Evolutionary conservation across 2,329 filamentous ascomycete genomes (phyloP), one percentile per base, ranked within the genome.

Genomic region (Aspergillus clavatus): DNA sequence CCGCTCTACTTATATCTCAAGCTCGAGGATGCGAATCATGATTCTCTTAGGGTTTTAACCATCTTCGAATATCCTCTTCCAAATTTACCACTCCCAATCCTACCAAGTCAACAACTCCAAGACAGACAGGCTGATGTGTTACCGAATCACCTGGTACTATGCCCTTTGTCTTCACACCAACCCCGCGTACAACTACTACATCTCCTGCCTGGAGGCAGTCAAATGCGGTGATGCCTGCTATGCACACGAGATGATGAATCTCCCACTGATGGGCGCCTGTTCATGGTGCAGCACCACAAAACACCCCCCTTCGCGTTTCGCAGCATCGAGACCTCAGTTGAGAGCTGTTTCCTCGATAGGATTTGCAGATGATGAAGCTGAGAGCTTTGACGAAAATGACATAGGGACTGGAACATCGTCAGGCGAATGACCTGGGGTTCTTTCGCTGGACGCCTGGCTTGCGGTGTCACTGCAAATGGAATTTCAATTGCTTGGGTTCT

Each of bases 71-170:
- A 28, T 28, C 26, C n/a, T 24, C 26, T 7, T 5, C 26, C 26
- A 28, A 11, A 11, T 4, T 11, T n/a, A 28, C 10, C 3, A 3
- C 11, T 11, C 10, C 26, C 24, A 21, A 19, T 22, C 40, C 31
- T n/a, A 38, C 7, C 23, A 36, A 36, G 27, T 22, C 23, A 6
- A 22, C n/a, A 46, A 24, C 10, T 19, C 29, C 3, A 39, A 33
- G 8, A 29, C 18, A 36, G 22, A 8, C 19, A 38, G 26, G 7
- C 26, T 24, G 27, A 60, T 63, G 60, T 62, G 58, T 42, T 53
- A 60, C 29, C 12, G 21, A 18, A 51, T 62, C 12, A 43, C 24
- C 24, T 61, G 56, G 56, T 57, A 53, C 27, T 51, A 60, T 42
- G 53, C 45, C 43, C 40, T 57, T 28, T 61, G 55, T 41, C 39